Percentiles rank a stretch among this genome's conserved stretches.
phyloP scores from a whole-genome alignment of 345 rosid genomes.

The Populus ilicifolia region DNA sequence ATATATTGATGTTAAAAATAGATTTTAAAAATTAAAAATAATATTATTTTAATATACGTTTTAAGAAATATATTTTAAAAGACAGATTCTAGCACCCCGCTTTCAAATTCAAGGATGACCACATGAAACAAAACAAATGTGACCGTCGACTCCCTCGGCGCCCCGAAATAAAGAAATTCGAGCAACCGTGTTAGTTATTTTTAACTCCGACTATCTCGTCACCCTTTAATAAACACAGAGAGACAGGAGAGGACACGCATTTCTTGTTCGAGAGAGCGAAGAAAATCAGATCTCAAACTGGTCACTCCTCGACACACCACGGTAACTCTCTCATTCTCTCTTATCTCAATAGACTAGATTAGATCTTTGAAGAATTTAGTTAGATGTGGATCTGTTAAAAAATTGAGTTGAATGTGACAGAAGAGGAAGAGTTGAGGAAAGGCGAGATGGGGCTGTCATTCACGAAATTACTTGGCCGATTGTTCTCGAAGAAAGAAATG shows the following conservation, averaged over 20 bases:
- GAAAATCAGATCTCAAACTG: neutral
- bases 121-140: neutral
- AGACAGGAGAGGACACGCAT: neutral
- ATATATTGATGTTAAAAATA: no score
- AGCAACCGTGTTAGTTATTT: neutral
- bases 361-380: neutral
- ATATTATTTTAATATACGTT: no score
- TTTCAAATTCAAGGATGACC: neutral
- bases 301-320: neutral
- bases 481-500: constrained; percentile 6
- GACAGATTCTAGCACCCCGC: no score
- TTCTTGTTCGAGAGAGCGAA: neutral
- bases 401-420: neutral
- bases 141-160: neutral
- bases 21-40: no score
- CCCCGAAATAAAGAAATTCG: neutral
- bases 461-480: neutral
- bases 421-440: neutral
- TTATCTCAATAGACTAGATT: neutral
- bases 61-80: no score
- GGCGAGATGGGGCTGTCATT: constrained; percentile 1
- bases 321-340: neutral
- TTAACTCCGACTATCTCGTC: neutral
- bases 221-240: neutral
- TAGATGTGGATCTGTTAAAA: neutral